Evolutionary conservation across 192 early-diverging fungal species (phyloP).

Genomic region (Rhizoclosmatium globosum): DNA sequence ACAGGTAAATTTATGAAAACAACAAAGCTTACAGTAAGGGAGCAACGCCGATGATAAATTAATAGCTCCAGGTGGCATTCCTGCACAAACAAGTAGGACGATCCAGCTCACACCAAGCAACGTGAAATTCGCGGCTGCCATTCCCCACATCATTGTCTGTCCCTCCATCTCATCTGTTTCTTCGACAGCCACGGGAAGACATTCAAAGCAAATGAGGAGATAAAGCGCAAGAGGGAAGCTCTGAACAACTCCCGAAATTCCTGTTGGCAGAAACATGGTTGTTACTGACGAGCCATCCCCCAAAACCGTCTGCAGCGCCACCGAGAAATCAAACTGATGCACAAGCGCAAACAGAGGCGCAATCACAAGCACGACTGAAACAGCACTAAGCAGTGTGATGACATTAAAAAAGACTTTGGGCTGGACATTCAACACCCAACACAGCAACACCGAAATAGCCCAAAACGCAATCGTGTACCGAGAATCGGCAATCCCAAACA

Average conservation of each 20-base stretch:
- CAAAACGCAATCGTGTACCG: neutral
- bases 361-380: conserved; percentile 4
- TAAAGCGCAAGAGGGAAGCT: conserved; percentile 11
- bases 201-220: conserved; percentile 30
- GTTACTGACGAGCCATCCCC: neutral
- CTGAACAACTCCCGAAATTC: conserved; percentile 8
- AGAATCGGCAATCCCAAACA: neutral
- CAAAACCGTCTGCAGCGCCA: conserved; percentile 16
- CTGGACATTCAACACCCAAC: conserved; percentile 19
- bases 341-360: neutral
- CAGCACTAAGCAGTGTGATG: conserved; percentile 3
- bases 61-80: conserved; percentile 10
- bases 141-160: conserved; percentile 4
- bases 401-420: conserved; percentile 25
- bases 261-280: conserved; percentile 24
- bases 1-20: neutral
- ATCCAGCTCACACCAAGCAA: conserved; percentile 16
- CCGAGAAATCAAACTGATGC: conserved; percentile 12
- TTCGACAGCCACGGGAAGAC: conserved; percentile 18
- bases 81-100: conserved; percentile 11
- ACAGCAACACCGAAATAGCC: neutral
- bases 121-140: conserved; percentile 22
- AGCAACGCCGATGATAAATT: neutral
- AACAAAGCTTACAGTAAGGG: conserved; percentile 15
- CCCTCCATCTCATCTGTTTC: conserved; percentile 3